Evolutionary conservation across 106 monocot genomes (phyloP).

Genomic region (Cymbidium sinense): DNA sequence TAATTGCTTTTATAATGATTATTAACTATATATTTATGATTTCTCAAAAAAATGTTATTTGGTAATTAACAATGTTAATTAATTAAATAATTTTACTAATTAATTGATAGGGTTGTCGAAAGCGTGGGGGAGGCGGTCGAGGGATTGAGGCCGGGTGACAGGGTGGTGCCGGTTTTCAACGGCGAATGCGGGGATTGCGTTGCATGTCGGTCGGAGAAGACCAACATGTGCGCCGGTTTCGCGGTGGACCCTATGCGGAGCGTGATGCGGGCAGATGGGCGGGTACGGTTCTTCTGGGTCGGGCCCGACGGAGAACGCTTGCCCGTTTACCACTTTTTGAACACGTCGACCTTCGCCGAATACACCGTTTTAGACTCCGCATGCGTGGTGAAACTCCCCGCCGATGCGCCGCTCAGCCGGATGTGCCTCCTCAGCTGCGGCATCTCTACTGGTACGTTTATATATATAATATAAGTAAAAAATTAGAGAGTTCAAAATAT

Average conservation of each 20-base stretch:
- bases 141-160: slow-evolving; percentile 55
- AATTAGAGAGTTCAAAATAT: too few relatives aligned
- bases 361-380: slow-evolving; percentile 88
- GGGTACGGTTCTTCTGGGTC: slow-evolving; percentile 36
- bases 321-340: slow-evolving; percentile 81
- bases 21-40: too few relatives aligned
- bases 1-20: neutral
- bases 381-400: slow-evolving; percentile 59
- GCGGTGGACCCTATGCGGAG: slow-evolving; percentile 41
- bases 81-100: neutral
- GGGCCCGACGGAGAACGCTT: slow-evolving; percentile 8
- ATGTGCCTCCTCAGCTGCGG: slow-evolving; percentile 89
- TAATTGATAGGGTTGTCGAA: slow-evolving; percentile 50
- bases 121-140: slow-evolving; percentile 77
- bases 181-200: slow-evolving; percentile 62
- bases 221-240: slow-evolving; percentile 42
- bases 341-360: slow-evolving; percentile 85
- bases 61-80: neutral
- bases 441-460: slow-evolving; percentile 60
- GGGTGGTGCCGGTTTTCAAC: slow-evolving; percentile 69
- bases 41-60: too few relatives aligned
- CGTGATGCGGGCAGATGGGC: slow-evolving; percentile 45
- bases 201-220: slow-evolving; percentile 39
- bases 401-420: slow-evolving; percentile 35
- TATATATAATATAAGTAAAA: too few relatives aligned